Percentiles rank a stretch among this genome's conserved stretches.
Conservation (phyloP, 2,329 filamentous ascomycete species). For the Arthroderma sp. region DNA sequence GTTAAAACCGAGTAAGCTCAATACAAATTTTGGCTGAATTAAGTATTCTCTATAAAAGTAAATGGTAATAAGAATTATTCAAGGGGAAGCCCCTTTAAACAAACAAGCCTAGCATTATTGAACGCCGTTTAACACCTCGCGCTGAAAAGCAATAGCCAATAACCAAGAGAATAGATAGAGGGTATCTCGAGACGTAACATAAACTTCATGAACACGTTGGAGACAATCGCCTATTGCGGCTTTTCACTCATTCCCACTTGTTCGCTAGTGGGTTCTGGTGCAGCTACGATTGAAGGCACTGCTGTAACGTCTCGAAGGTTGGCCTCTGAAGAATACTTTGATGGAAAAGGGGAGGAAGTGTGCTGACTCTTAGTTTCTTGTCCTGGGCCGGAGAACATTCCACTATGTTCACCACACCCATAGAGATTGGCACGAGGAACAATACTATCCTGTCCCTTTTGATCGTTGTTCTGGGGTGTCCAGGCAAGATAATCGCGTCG, state of each 20-base stretch:
- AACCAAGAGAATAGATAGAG: background rate
- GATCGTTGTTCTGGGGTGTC: constrained; percentile 36
- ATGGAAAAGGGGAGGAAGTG: background rate
- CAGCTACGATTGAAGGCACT: background rate
- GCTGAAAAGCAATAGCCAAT: background rate
- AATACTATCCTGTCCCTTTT: constrained; percentile 38
- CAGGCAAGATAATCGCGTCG: constrained; percentile 41
- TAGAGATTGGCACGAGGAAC: constrained; percentile 49
- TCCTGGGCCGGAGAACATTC: constrained; percentile 34
- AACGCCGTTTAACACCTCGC: background rate
- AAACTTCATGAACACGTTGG: background rate
- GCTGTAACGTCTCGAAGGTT: constrained; percentile 1
- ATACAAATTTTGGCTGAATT: too few species aligned
- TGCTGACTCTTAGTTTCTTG: background rate
- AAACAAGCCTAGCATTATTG: background rate
- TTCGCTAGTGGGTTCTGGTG: background rate
- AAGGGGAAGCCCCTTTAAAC: background rate
- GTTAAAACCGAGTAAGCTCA: too few species aligned
- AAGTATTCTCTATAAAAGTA: background rate
- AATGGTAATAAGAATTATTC: background rate
- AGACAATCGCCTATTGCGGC: background rate
- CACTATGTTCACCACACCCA: constrained; percentile 48
- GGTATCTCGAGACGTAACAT: background rate
- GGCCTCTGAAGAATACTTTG: constrained; percentile 2
- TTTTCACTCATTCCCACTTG: background rate